Evolutionary conservation across 257 asterid genomes (phyloP).

Genomic region (Petrea volubilis): DNA sequence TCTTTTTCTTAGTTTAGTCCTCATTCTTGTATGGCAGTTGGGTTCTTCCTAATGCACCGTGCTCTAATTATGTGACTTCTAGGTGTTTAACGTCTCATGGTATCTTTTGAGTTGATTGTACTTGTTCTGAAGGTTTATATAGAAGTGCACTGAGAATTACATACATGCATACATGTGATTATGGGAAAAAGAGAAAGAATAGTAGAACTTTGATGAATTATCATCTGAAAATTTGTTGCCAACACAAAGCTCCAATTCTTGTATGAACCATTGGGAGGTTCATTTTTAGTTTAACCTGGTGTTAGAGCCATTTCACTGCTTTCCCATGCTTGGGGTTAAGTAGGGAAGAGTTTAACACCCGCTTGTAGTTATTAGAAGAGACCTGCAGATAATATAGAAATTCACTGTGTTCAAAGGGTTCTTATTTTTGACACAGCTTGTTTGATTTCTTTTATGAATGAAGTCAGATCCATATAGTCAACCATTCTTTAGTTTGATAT

Average conservation of each 20-base stretch:
- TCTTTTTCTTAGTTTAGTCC: background rate
- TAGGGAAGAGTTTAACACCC: background rate
- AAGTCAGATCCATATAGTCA: background rate
- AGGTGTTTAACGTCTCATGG: background rate
- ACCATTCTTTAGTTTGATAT: conserved; percentile 2
- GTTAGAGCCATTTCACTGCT: background rate
- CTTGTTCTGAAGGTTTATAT: background rate
- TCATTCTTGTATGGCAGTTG: background rate
- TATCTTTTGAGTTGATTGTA: conserved; percentile 4
- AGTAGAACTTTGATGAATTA: background rate
- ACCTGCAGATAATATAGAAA: too few species aligned
- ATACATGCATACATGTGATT: background rate
- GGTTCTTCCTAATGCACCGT: background rate
- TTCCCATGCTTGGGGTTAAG: background rate
- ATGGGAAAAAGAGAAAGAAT: background rate
- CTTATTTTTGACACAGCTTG: background rate
- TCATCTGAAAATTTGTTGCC: background rate
- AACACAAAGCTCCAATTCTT: conserved; percentile 3
- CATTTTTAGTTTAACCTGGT: conserved; percentile 3
- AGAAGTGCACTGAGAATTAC: background rate
- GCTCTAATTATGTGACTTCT: background rate
- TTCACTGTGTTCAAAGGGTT: too few species aligned
- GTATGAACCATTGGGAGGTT: background rate
- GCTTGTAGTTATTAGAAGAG: background rate
- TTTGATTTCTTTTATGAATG: conserved; percentile 3